Evolutionary conservation across 306 rosid species (phyloP), one percentile per base, ranked within the genome.

Genomic region (Sophora flavescens): DNA sequence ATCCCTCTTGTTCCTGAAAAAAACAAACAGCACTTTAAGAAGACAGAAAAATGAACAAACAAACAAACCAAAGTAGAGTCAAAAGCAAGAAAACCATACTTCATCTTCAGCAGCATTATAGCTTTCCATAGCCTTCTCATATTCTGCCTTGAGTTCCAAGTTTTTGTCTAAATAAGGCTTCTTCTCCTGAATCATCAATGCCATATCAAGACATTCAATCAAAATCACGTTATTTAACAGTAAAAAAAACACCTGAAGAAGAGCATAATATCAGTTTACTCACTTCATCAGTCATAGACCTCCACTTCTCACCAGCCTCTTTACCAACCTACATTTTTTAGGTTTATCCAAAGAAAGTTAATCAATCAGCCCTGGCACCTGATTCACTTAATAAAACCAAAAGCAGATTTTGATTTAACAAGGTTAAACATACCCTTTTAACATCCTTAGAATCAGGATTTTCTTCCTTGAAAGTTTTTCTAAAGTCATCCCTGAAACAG

Each of bases 221-320:
- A 9, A 3, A 18, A 63, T 32, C 16, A 78, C 8, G 70, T 10
- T 6, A 35, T 22, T 42, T 7, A 26, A 9, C 8, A 32, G 1
- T 11, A 39, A 30, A 61, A 53, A 10, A 4, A 58, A 36, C 41
- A 32, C 22, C 22, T 22, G 22, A 61, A 53, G 3, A 7, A 53
- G 17, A 6, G 9, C 12, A 45, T 5, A 16, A n/a, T 39, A 14
- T 12, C 1, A 44, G 1, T 32, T 5, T 12, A 77, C 91, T 80
- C 66, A 89, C 98, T 80, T 89, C 97, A 53, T 92, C 93, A 30
- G 87, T 88, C 92, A 92, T 16, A 17, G 88, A 84, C 78, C 51
- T 88, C 97, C 98, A 92, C 82, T 84, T 90, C 84, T 86, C 97
- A 63, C 97, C 99, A 52, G 87, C 96, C 71, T 91, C 92, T 68